Evolutionary conservation across 2,329 filamentous ascomycete genomes (phyloP).

Genomic region (Furcasterigmium sp.): DNA sequence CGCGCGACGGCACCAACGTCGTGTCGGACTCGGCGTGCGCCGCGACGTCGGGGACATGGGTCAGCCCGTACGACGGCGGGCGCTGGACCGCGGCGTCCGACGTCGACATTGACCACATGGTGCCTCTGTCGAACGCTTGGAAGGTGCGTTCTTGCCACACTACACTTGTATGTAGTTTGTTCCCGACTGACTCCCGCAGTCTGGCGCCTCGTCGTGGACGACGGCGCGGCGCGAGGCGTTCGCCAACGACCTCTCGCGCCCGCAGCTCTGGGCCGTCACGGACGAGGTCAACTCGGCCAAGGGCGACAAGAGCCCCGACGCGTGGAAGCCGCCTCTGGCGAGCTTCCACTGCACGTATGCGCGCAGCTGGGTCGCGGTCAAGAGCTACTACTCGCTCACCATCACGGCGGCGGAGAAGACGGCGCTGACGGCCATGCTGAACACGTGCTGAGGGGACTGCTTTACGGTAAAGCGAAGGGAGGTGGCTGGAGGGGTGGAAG

Average conservation of each 20-base stretch:
- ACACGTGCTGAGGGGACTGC: background rate
- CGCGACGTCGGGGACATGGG: slow-evolving; percentile 63
- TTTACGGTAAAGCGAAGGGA: background rate
- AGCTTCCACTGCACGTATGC: slow-evolving; percentile 66
- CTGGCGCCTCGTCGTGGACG: slow-evolving; percentile 60
- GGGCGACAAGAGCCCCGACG: slow-evolving; percentile 59
- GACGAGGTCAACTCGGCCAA: slow-evolving; percentile 64
- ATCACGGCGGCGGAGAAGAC: slow-evolving; percentile 62
- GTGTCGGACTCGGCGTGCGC: slow-evolving; percentile 53
- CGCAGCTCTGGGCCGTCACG: slow-evolving; percentile 66
- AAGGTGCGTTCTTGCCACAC: slow-evolving; percentile 15
- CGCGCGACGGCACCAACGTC: slow-evolving; percentile 66
- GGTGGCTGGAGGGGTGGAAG: background rate
- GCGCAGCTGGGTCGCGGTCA: slow-evolving; percentile 63
- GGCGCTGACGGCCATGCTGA: slow-evolving; percentile 55
- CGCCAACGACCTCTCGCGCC: slow-evolving; percentile 63
- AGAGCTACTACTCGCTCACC: slow-evolving; percentile 57
- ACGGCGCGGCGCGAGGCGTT: slow-evolving; percentile 54
- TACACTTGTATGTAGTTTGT: background rate
- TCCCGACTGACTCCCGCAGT: slow-evolving; percentile 29
- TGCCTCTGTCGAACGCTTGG: slow-evolving; percentile 78
- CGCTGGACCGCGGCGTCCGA: slow-evolving; percentile 64
- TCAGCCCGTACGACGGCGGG: slow-evolving; percentile 67
- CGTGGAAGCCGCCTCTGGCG: slow-evolving; percentile 59
- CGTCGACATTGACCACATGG: slow-evolving; percentile 79